Percentiles rank a stretch among this genome's conserved stretches.
phyloP scores from a whole-genome alignment of 1,139 yeast genomes.

The Taphrina wiesneri region DNA sequence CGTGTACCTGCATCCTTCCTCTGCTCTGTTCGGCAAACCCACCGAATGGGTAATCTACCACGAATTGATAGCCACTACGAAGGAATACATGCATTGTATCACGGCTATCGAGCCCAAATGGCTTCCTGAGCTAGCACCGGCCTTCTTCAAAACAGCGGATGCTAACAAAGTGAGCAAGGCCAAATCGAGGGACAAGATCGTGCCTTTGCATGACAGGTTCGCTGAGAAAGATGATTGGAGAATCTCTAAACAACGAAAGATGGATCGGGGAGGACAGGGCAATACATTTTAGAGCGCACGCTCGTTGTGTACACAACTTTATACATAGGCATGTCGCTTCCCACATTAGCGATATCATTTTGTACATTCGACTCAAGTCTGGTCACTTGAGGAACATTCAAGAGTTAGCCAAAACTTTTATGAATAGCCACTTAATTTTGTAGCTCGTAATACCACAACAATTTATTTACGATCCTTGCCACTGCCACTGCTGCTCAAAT shows the following conservation, averaged over 20 bases:
- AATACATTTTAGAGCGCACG: background rate
- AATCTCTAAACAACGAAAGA: slow-evolving; percentile 49
- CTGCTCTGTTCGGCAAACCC: slow-evolving; percentile 69
- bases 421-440: too few species aligned
- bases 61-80: slow-evolving; percentile 73
- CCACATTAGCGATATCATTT: background rate
- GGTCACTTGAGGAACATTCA: too few species aligned
- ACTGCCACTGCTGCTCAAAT: background rate
- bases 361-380: background rate
- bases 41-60: slow-evolving; percentile 84
- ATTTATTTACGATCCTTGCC: background rate
- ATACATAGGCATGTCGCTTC: background rate
- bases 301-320: background rate
- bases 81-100: slow-evolving; percentile 89
- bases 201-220: slow-evolving; percentile 63
- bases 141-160: slow-evolving; percentile 69
- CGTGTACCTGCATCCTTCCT: slow-evolving; percentile 86
- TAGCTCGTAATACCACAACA: background rate
- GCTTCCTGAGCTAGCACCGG: slow-evolving; percentile 84
- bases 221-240: slow-evolving; percentile 61
- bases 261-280: slow-evolving; percentile 25
- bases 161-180: slow-evolving; percentile 48
- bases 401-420: too few species aligned
- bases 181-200: slow-evolving; percentile 56
- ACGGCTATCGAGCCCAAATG: slow-evolving; percentile 80